Base-by-base conservation (phyloP, 768 basidiomycete species). In the Naganishia antarctica region DNA sequence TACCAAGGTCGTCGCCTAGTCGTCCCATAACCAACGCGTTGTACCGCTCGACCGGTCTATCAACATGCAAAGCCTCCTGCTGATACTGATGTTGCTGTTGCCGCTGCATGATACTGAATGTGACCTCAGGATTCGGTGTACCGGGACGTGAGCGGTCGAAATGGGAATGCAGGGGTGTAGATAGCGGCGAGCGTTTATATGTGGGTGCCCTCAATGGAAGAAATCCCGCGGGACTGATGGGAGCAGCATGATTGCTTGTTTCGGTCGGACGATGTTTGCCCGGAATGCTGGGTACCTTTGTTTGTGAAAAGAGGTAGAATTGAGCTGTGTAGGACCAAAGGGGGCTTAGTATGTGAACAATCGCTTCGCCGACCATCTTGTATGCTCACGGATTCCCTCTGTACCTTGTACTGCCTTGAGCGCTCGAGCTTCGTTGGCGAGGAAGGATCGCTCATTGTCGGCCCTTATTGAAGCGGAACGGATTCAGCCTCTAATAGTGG, bases 21-120 rank as follows among this genome's bases (percentile, higher is more conserved):
- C 65, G 60, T 31, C 62, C 60, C 60, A 66, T 66, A 6, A 66
- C 65, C 47, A 66, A 43, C 15, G 65, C 65, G 37, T 62, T 44
- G 23, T 66, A 62, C 25, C 26, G 44, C 28, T 58, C 53, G 21
- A 28, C 28, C 26, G 15, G 59, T 45, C 18, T 11, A 11, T 32
- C 32, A 7, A 37, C 15, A n/a, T n/a, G n/a, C n/a, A 29, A 34
- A 31, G 18, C 41, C 2, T 11, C 18, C 9, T 44, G 44, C 12
- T 12, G 23, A 26, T 21, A 25, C 21, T 31, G 29, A 11, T 15
- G 31, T 15, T 28, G 41, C 40, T 25, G 23, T 26, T 60, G 40
- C 3, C 25, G 25, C 18, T 25, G 9, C 13, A 29, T 4, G 21
- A 28, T 44, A 16, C 41, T 44, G 16, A n/a, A 13, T 15, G 9